Percentiles rank a stretch among this genome's conserved stretches.
Conservation (phyloP, 2,329 filamentous ascomycete species). For the Aspergillus quadrilineatus region DNA sequence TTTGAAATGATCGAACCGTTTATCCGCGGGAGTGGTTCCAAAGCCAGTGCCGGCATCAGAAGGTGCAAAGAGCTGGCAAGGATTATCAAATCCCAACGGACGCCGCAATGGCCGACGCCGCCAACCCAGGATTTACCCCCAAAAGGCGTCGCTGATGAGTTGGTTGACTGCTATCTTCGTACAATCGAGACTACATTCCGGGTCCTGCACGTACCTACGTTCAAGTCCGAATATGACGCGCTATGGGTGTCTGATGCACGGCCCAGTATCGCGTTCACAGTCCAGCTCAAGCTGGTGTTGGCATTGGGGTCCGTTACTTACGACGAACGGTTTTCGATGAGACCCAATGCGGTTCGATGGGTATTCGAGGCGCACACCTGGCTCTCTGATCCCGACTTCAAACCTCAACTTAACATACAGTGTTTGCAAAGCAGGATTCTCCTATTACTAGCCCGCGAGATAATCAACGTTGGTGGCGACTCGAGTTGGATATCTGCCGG, state of each 20-base stretch:
- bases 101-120: slow-evolving; percentile 50
- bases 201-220: slow-evolving; percentile 58
- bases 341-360: slow-evolving; percentile 53
- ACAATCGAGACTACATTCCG: slow-evolving; percentile 57
- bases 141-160: slow-evolving; percentile 45
- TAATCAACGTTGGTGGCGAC: slow-evolving; percentile 34
- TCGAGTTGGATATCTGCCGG: slow-evolving; percentile 42
- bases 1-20: slow-evolving; percentile 47
- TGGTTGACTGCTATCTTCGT: slow-evolving; percentile 56
- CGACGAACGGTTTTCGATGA: slow-evolving; percentile 53
- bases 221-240: slow-evolving; percentile 55
- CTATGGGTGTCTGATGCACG: slow-evolving; percentile 44
- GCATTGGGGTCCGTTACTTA: slow-evolving; percentile 56
- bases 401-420: slow-evolving; percentile 51
- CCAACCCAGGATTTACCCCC: slow-evolving; percentile 48
- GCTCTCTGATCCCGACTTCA: slow-evolving; percentile 55
- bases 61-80: slow-evolving; percentile 56
- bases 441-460: slow-evolving; percentile 39
- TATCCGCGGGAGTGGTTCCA: slow-evolving; percentile 39
- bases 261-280: slow-evolving; percentile 47
- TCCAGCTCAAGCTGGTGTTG: slow-evolving; percentile 59
- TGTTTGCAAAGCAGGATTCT: slow-evolving; percentile 50
- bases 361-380: slow-evolving; percentile 59
- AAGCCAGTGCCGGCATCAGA: slow-evolving; percentile 40
- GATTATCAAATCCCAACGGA: slow-evolving; percentile 52